phyloP scores from a whole-genome alignment of 164 flowering plant genomes.

The Macadamia integrifolia region DNA sequence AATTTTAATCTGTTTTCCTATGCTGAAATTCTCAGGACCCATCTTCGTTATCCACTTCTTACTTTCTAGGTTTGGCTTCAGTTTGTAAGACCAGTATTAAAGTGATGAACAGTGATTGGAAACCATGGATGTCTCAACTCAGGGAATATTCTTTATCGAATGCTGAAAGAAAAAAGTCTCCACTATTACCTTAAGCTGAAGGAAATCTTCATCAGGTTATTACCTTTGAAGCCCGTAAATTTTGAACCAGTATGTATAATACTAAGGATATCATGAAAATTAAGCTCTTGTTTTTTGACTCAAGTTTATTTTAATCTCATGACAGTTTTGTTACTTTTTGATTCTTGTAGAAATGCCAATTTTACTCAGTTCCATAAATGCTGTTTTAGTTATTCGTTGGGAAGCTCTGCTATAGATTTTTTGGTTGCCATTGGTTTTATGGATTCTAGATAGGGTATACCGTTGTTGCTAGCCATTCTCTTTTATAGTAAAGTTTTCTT shows the following conservation, averaged over 20 bases:
- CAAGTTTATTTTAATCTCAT: constrained; percentile 1
- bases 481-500: constrained; percentile 53
- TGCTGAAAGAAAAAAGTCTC: constrained; percentile 41
- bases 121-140: constrained; percentile 53
- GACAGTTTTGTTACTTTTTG: constrained; percentile 11
- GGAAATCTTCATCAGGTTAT: constrained; percentile 45
- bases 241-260: neutral
- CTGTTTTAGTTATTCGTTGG: constrained; percentile 49
- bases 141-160: constrained; percentile 31
- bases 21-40: constrained; percentile 44
- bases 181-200: constrained; percentile 26
- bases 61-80: constrained; percentile 32
- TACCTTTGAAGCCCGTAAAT: neutral
- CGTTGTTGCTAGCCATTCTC: constrained; percentile 54
- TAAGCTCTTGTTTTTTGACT: neutral
- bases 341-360: constrained; percentile 56
- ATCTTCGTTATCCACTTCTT: constrained; percentile 25
- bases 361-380: constrained; percentile 44
- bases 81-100: constrained; percentile 11
- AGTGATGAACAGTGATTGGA: constrained; percentile 19
- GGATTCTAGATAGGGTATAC: constrained; percentile 65
- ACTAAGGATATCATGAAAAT: neutral
- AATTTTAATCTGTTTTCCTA: neutral
- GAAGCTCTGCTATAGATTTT: constrained; percentile 50
- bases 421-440: constrained; percentile 47